These are phyloP conservation scores for Zoysia matrella DNA, from an alignment of 202 grass and related monocot species.

Conservation along the genomic window DNA sequence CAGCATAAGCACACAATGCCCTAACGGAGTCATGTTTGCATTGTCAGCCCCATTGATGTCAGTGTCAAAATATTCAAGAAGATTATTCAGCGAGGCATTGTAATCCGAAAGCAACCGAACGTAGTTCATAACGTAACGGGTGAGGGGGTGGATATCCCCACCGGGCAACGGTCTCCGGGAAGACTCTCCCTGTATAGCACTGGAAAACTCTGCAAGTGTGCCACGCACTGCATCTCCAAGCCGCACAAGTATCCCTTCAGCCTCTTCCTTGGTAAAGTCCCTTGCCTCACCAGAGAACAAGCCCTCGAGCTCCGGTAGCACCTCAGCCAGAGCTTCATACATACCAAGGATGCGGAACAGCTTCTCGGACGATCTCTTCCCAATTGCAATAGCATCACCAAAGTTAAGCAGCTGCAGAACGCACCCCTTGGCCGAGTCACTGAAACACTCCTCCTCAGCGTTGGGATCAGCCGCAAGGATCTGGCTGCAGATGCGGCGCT, in stretches of 20 bases:
- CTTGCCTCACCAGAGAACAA: conserved; percentile 73
- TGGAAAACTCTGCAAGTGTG: conserved; percentile 73
- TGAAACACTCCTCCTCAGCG: conserved; percentile 76
- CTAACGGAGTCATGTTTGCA: conserved; percentile 65
- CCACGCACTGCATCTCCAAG: conserved; percentile 79
- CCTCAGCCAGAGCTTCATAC: conserved; percentile 81
- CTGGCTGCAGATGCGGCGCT: conserved; percentile 74
- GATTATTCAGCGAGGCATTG: conserved; percentile 55
- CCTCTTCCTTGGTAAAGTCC: conserved; percentile 70
- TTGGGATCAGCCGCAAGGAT: conserved; percentile 50
- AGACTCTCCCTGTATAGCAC: conserved; percentile 70
- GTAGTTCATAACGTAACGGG: conserved; percentile 95
- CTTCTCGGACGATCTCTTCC: conserved; percentile 78
- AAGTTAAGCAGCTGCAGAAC: conserved; percentile 91
- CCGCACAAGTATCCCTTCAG: conserved; percentile 62
- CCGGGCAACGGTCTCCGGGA: conserved; percentile 66
- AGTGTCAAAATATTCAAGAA: conserved; percentile 55
- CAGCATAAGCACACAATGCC: conserved; percentile 64
- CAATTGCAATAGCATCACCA: conserved; percentile 86
- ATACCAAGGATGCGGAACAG: conserved; percentile 87
- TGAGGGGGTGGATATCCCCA: conserved; percentile 82
- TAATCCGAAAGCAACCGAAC: conserved; percentile 75
- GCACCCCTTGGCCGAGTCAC: conserved; percentile 74
- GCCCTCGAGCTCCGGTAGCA: conserved; percentile 67
- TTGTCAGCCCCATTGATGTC: conserved; percentile 44